Conservation (phyloP, 257 asterid species). For the Jacaranda mimosifolia region DNA sequence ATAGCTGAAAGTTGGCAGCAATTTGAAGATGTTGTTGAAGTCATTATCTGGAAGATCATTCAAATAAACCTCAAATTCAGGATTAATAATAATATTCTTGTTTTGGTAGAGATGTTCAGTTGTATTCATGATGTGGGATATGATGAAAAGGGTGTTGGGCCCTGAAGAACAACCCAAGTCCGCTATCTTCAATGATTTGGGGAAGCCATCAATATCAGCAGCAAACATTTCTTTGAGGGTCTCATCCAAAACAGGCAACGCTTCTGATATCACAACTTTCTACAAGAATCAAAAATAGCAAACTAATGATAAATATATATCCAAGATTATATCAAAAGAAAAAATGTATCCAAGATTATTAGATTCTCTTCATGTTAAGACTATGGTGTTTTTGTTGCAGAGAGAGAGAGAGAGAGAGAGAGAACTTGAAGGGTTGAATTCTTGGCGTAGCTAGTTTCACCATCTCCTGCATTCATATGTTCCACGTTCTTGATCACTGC, state of each 20-base stretch:
- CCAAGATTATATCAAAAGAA: too few relatives aligned
- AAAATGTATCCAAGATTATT: too few relatives aligned
- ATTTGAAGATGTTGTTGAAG: slow-evolving; percentile 52
- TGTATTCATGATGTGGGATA: slow-evolving; percentile 38
- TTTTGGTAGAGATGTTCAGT: slow-evolving; percentile 14
- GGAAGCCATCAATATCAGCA: not conserved
- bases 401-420: slow-evolving; percentile 16
- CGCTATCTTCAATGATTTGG: slow-evolving; percentile 36
- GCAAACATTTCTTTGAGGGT: slow-evolving; percentile 31
- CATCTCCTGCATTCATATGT: slow-evolving; percentile 46
- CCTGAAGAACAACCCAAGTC: slow-evolving; percentile 61
- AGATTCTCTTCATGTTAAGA: too few relatives aligned
- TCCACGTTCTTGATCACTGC: too few relatives aligned
- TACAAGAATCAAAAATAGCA: slow-evolving; percentile 13
- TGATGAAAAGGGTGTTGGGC: slow-evolving; percentile 44
- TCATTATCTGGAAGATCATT: slow-evolving; percentile 55
- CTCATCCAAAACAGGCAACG: slow-evolving; percentile 40
- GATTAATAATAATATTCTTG: not conserved
- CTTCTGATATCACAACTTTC: slow-evolving; percentile 37
- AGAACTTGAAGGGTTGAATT: slow-evolving; percentile 42
- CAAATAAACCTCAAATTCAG: slow-evolving; percentile 41
- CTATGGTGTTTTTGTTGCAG: too few relatives aligned
- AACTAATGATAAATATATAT: too few relatives aligned
- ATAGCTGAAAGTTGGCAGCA: slow-evolving; percentile 7
- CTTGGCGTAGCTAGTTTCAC: slow-evolving; percentile 43